Base-by-base conservation (phyloP, 352 stramenopile species). In the Hyaloperonospora brassicae region DNA sequence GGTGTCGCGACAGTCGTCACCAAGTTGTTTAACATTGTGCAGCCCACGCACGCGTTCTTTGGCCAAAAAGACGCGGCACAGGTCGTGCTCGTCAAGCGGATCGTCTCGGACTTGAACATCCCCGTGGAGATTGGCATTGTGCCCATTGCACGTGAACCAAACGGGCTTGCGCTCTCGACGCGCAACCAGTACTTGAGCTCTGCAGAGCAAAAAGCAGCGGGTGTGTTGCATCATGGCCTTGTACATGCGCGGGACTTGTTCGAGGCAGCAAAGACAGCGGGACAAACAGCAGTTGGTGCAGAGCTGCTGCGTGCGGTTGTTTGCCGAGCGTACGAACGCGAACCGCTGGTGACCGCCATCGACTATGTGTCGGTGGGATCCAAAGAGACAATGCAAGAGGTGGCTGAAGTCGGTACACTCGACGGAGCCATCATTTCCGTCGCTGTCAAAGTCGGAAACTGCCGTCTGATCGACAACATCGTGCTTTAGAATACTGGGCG, bases 11-110 rank as follows among this genome's bases (percentile, higher is more conserved):
- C 96, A 0, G 85, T 99, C 52, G 96, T 99, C 2, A 95, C 93
- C 43, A 99, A 99, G 77, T 78, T 99, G 14, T 98, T 99, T 67
- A 99, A 99, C 76, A 95, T 99, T 58, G 93, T 99, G 42, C 74
- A 89, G 56, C 97, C 97, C 10, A 97, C 87, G 13, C 85, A 95
- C 62, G 95, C 95, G 14, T 99, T 98, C 70, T 99, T 99, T 73
- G 97, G 97, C 13, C 96, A 99, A 67, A 99, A 99, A 68, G 97
- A 99, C 73, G 96, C 95, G 4, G 89, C 96, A 4, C 97, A 99
- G 70, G 98, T 93, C 50, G 87, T 97, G 59, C 73, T 98, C 5
- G 95, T 98, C 59, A 84, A 95, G 60, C 78, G 94, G 21, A 87
- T 99, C 35, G 93, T 98, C 27, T 70, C 93, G 24, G 97, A 99